These are phyloP conservation scores for Arachis hypogaea DNA, from an alignment of 306 rosid genomes.

Conservation along the genomic window DNA sequence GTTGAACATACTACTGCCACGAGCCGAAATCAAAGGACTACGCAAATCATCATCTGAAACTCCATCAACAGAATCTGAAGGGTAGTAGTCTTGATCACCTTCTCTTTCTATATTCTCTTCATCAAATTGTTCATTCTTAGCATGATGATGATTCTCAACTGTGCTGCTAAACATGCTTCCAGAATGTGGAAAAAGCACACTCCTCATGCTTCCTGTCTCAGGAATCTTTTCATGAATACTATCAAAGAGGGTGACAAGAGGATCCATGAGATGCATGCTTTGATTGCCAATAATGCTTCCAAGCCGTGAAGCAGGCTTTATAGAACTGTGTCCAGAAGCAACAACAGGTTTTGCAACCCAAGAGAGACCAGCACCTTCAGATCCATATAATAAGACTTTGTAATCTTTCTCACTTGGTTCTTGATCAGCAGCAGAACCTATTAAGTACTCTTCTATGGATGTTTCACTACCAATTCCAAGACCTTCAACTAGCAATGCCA, in stretches of 20 bases:
- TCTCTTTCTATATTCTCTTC: constrained; percentile 89
- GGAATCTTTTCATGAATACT: constrained; percentile 89
- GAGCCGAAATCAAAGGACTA: constrained; percentile 76
- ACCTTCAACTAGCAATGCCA: constrained; percentile 98
- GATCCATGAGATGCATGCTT: constrained; percentile 67
- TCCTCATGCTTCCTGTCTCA: constrained; percentile 83
- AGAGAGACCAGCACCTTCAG: constrained; percentile 75
- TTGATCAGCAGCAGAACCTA: constrained; percentile 80
- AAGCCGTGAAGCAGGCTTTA: constrained; percentile 67
- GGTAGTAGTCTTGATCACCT: constrained; percentile 77
- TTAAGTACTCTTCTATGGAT: constrained; percentile 81
- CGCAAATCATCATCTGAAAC: constrained; percentile 84
- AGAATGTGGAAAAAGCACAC: constrained; percentile 89
- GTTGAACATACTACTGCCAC: constrained; percentile 61
- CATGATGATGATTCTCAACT: constrained; percentile 83
- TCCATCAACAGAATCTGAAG: constrained; percentile 41
- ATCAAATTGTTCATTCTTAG: constrained; percentile 87
- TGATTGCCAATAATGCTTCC: constrained; percentile 79
- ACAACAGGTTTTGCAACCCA: constrained; percentile 88
- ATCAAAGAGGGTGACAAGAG: constrained; percentile 89
- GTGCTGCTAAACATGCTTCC: constrained; percentile 98
- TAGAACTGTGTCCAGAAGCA: constrained; percentile 62
- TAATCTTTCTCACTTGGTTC: constrained; percentile 56
- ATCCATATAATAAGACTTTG: constrained; percentile 70
- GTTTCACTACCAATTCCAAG: constrained; percentile 85